phyloP scores from a whole-genome alignment of 108 stramenopile genomes.

The Cyclotella cryptica region DNA sequence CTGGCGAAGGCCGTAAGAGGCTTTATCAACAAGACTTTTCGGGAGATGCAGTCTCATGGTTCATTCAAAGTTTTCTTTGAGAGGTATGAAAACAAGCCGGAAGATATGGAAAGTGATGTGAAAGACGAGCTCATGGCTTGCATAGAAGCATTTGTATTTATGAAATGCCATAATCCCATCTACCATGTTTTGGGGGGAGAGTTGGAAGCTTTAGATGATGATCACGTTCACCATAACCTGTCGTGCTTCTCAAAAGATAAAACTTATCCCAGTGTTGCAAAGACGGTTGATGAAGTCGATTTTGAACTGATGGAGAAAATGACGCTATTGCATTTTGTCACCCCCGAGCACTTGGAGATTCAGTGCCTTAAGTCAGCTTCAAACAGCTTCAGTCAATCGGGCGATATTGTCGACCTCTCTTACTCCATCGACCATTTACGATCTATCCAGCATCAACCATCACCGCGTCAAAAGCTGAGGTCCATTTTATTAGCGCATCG shows the following conservation, averaged over 20 bases:
- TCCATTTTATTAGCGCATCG: slow-evolving; percentile 69
- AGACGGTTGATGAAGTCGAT: slow-evolving; percentile 31
- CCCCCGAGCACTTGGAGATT: slow-evolving; percentile 81
- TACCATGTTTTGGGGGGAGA: slow-evolving; percentile 38
- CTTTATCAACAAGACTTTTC: slow-evolving; percentile 40
- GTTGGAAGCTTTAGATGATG: slow-evolving; percentile 18
- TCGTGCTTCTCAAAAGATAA: background rate
- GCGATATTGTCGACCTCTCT: slow-evolving; percentile 50
- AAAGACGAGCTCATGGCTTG: slow-evolving; percentile 36
- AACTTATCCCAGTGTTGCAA: background rate
- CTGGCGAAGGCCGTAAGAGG: slow-evolving; percentile 47
- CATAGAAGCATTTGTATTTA: slow-evolving; percentile 47
- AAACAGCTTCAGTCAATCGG: background rate
- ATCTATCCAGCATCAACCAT: slow-evolving; percentile 64
- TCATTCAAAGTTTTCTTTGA: slow-evolving; percentile 27
- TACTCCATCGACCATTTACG: slow-evolving; percentile 58
- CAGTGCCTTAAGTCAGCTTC: slow-evolving; percentile 50
- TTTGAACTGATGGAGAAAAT: slow-evolving; percentile 45
- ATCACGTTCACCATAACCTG: slow-evolving; percentile 7
- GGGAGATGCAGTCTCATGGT: slow-evolving; percentile 39
- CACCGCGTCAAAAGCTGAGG: slow-evolving; percentile 77
- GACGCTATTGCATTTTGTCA: slow-evolving; percentile 69
- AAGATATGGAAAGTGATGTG: background rate
- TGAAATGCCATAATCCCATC: slow-evolving; percentile 41
- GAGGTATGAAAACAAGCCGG: background rate